phyloP scores from a whole-genome alignment of 116 monocot species.

The Zostera marina region DNA sequence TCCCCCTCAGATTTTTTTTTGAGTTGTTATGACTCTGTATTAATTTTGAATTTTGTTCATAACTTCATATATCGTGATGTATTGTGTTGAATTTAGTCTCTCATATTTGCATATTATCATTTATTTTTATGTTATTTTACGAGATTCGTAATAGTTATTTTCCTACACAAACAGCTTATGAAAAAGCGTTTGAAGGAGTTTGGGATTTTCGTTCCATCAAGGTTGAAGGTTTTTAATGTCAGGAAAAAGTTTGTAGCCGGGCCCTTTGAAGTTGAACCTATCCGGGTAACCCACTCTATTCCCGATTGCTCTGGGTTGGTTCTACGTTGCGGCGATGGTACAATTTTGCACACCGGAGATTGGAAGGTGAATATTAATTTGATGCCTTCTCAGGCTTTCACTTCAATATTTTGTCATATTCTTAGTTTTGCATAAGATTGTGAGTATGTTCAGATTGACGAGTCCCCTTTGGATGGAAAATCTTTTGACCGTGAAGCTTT shows the following conservation, averaged over 20 bases:
- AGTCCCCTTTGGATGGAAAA: constrained; percentile 95
- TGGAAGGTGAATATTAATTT: constrained; percentile 60
- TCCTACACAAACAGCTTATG: constrained; percentile 46
- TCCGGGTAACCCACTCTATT: constrained; percentile 98
- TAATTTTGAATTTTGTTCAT: too few species aligned
- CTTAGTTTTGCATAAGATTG: constrained; percentile 5
- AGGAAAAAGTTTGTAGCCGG: constrained; percentile 78
- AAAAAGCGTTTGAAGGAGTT: constrained; percentile 97
- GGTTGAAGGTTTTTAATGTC: constrained; percentile 67
- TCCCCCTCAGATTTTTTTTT: too few species aligned
- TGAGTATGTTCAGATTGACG: constrained; percentile 59
- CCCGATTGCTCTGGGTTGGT: constrained; percentile 99
- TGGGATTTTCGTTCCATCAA: constrained; percentile 79
- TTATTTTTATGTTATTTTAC: neutral
- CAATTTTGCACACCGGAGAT: constrained; percentile 95
- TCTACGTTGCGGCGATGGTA: constrained; percentile 87
- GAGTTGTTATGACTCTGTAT: too few species aligned
- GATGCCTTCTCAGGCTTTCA: neutral
- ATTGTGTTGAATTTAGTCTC: neutral
- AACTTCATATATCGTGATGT: too few species aligned
- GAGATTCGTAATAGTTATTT: neutral
- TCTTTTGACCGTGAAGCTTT: constrained; percentile 89
- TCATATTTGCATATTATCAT: neutral
- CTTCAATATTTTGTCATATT: neutral
- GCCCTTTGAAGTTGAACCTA: constrained; percentile 99